Percentiles rank a stretch among this genome's conserved stretches.
These are phyloP conservation scores for Lactarius quietus DNA, from an alignment of 768 basidiomycete species.

Conservation along the genomic window DNA sequence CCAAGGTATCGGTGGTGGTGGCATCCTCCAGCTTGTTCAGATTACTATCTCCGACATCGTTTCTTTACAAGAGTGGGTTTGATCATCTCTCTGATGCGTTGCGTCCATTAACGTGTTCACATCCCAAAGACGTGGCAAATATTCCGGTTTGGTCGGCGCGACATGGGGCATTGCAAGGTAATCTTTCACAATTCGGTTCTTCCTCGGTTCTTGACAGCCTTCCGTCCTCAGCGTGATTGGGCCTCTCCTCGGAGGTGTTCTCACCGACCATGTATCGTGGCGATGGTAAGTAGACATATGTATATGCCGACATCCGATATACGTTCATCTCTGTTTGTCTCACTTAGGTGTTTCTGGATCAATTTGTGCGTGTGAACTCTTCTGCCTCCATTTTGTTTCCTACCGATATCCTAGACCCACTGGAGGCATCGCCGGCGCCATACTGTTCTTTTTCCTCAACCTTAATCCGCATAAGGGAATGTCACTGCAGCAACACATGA, in stretches of 20 bases:
- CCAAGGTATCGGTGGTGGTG: slow-evolving; percentile 82
- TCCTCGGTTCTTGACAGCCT: neutral
- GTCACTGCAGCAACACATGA: slow-evolving; percentile 53
- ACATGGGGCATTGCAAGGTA: slow-evolving; percentile 71
- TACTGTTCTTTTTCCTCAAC: slow-evolving; percentile 73
- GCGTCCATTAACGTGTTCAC: neutral
- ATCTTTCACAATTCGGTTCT: neutral
- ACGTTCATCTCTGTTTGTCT: neutral
- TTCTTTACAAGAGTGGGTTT: slow-evolving; percentile 64
- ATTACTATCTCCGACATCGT: slow-evolving; percentile 85
- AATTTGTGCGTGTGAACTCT: slow-evolving; percentile 50
- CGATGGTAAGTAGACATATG: slow-evolving; percentile 50
- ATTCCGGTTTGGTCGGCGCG: slow-evolving; percentile 69
- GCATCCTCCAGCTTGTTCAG: slow-evolving; percentile 70
- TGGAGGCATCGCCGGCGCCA: slow-evolving; percentile 56
- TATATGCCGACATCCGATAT: slow-evolving; percentile 1
- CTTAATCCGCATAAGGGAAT: slow-evolving; percentile 69
- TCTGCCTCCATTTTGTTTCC: neutral
- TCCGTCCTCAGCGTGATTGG: slow-evolving; percentile 51
- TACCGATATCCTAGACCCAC: slow-evolving; percentile 52
- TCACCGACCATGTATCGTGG: slow-evolving; percentile 76
- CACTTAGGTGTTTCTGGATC: slow-evolving; percentile 66
- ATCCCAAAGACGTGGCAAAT: slow-evolving; percentile 63
- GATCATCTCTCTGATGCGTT: neutral
- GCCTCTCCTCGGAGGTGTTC: slow-evolving; percentile 76